Evolutionary conservation across 331 rosid species (phyloP).

Genomic region (Erythrophleum ivorense): DNA sequence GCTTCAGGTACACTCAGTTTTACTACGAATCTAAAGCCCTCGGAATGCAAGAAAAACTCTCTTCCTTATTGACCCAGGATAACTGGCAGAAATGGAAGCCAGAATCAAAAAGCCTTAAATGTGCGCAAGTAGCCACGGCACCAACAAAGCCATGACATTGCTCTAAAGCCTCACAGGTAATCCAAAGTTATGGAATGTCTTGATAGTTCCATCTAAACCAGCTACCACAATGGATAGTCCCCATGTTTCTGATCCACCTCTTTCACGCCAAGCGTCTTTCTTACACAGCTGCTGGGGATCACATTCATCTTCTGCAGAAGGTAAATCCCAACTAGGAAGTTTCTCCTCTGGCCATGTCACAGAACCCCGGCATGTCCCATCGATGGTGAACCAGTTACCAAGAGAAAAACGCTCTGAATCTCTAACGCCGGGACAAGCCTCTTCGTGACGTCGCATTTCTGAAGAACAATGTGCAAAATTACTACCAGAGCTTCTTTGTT

Average conservation of each 20-base stretch:
- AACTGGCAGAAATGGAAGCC: neutral
- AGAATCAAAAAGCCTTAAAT: neutral
- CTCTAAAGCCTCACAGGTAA: constrained; percentile 68
- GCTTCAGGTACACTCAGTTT: neutral
- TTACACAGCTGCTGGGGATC: constrained; percentile 14
- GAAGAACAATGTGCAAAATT: constrained; percentile 11
- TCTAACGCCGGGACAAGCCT: constrained; percentile 29
- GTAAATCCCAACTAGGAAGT: constrained; percentile 50
- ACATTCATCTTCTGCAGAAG: constrained; percentile 40
- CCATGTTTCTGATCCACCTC: constrained; percentile 49
- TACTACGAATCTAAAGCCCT: constrained; percentile 1
- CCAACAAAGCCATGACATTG: neutral
- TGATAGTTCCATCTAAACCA: constrained; percentile 77
- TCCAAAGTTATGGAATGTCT: constrained; percentile 90
- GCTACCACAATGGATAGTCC: constrained; percentile 71
- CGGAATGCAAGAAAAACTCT: too few species aligned
- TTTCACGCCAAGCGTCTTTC: constrained; percentile 2
- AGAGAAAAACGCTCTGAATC: constrained; percentile 46
- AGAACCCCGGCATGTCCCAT: constrained; percentile 52
- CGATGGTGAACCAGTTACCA: constrained; percentile 53
- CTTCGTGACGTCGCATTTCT: constrained; percentile 19
- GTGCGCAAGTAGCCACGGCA: neutral
- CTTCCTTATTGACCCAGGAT: neutral
- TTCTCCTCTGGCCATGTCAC: constrained; percentile 67
- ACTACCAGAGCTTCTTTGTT: constrained; percentile 8